Conservation (phyloP, 805 yeast species). For the Candida pseudoglaebosa region DNA sequence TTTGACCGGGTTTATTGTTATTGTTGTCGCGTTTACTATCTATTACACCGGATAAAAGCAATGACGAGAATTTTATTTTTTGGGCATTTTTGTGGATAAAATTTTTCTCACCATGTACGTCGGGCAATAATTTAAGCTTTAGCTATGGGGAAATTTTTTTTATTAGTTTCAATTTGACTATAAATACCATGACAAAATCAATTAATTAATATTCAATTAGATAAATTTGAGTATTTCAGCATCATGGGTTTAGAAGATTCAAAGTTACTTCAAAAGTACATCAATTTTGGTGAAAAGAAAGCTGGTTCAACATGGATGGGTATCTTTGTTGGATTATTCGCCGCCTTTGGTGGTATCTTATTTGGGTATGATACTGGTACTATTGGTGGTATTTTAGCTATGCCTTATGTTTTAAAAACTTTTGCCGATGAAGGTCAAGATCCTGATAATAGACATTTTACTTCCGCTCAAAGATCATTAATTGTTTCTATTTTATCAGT, state of each 20-base stretch:
- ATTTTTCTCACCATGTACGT: not conserved
- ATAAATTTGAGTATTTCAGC: too few species aligned
- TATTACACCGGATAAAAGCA: not conserved
- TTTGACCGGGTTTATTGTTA: not conserved
- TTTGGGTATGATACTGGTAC: constrained; percentile 43
- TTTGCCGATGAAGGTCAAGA: constrained; percentile 11
- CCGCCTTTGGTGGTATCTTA: constrained; percentile 40
- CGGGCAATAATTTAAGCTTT: too few species aligned
- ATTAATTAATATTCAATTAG: too few species aligned
- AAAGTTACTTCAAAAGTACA: constrained; percentile 26
- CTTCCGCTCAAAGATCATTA: constrained; percentile 20
- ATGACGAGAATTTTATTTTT: not conserved
- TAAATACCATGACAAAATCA: too few species aligned
- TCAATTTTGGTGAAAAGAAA: constrained; percentile 44
- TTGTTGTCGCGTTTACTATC: too few species aligned
- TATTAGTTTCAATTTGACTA: too few species aligned
- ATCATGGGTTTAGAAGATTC: constrained; percentile 39
- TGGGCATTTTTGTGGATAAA: not conserved
- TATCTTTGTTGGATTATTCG: constrained; percentile 36
- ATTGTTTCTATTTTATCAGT: constrained; percentile 31
- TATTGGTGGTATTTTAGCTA: constrained; percentile 39
- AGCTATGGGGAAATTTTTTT: too few species aligned
- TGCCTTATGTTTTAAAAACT: constrained; percentile 29
- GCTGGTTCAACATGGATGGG: constrained; percentile 43
- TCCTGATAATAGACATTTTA: constrained; percentile 14